A percentile compares a stretch with the other conserved stretches of the same genome.
Conservation (phyloP, 805 yeast genomes). For the Sugiyamaella lignohabitans region DNA sequence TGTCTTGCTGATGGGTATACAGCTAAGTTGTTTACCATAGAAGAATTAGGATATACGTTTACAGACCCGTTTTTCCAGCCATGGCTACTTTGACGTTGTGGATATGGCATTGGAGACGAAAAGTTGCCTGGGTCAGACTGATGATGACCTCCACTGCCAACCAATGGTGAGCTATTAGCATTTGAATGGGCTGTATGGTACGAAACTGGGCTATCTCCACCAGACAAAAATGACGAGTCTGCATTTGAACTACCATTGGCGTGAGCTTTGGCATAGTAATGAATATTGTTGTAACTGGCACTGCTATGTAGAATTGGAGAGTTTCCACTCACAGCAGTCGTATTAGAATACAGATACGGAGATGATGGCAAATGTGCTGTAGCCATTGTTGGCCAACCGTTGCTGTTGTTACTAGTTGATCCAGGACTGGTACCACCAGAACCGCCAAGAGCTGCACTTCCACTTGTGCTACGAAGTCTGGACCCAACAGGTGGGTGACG, state of each 20-base stretch:
- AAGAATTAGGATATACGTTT: too few species aligned
- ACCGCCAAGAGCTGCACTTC: too few species aligned
- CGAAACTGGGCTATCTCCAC: neutral
- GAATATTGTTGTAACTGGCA: neutral
- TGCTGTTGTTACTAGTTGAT: neutral
- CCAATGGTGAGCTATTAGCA: neutral
- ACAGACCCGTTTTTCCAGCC: constrained; percentile 6
- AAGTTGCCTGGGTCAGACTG: neutral
- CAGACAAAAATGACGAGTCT: neutral
- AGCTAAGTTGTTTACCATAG: too few species aligned
- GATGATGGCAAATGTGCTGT: neutral
- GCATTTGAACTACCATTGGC: neutral
- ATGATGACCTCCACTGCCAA: neutral
- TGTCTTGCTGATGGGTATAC: too few species aligned
- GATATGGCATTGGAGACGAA: constrained; percentile 4
- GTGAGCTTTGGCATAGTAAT: too few species aligned
- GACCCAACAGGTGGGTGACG: too few species aligned
- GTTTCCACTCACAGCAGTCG: neutral
- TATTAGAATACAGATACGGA: neutral
- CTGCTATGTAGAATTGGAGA: neutral
- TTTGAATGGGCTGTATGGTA: constrained; percentile 5
- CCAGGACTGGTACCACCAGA: neutral
- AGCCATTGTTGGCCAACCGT: neutral
- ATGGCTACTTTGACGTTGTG: constrained; percentile 2
- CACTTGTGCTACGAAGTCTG: too few species aligned